Percentiles rank a stretch among this genome's conserved stretches.
Conservation (phyloP, 306 rosid species). For the Ziziphus jujuba region DNA sequence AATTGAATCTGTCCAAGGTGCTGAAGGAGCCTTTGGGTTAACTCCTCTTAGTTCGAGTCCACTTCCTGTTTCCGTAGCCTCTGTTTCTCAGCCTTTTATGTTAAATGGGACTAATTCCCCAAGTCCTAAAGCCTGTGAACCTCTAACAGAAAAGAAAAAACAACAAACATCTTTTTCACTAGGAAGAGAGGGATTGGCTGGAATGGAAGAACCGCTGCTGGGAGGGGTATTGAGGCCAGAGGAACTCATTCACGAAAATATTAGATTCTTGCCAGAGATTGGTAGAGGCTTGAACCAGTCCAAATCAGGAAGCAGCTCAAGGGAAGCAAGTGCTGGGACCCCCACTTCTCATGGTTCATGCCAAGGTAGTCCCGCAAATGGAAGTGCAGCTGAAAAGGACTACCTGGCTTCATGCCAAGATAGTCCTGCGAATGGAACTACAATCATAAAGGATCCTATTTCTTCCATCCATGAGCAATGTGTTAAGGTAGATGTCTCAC, state of each 20-base stretch:
- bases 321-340: conserved; percentile 66
- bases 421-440: conserved; percentile 60
- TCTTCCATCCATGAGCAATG: conserved; percentile 43
- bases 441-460: conserved; percentile 37
- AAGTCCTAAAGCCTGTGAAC: conserved; percentile 35
- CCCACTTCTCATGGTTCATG: conserved; percentile 79
- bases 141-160: conserved; percentile 41
- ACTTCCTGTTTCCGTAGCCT: conserved; percentile 46
- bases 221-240: conserved; percentile 37
- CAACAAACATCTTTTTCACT: conserved; percentile 35
- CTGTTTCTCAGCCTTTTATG: conserved; percentile 48
- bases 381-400: conserved; percentile 41
- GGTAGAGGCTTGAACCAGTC: conserved; percentile 38
- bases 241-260: conserved; percentile 36
- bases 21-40: conserved; percentile 68
- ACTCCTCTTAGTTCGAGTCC: conserved; percentile 52
- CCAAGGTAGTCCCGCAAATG: conserved; percentile 66
- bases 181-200: conserved; percentile 35
- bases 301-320: conserved; percentile 59
- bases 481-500: conserved; percentile 41
- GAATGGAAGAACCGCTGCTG: conserved; percentile 41
- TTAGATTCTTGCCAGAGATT: conserved; percentile 22
- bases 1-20: conserved; percentile 84
- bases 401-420: conserved; percentile 63
- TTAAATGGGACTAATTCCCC: conserved; percentile 44